A percentile compares a stretch with the other conserved stretches of the same genome.
These are phyloP conservation scores for Euphrasia arctica DNA, from an alignment of 305 asterid species.

Conservation along the genomic window DNA sequence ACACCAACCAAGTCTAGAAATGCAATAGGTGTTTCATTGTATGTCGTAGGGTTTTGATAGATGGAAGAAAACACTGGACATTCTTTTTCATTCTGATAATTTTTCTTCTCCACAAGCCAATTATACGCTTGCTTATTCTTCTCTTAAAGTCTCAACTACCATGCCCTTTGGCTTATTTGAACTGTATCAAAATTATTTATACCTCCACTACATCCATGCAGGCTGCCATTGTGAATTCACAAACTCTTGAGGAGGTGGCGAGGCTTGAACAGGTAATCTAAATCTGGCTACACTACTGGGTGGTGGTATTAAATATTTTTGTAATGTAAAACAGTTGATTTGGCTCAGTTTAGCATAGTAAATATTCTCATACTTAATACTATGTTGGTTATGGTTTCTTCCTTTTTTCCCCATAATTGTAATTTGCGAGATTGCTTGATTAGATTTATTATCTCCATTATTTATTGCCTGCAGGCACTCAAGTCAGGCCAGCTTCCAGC, in stretches of 20 bases:
- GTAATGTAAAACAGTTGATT: too few relatives aligned
- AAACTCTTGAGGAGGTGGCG: conserved; percentile 98
- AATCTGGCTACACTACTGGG: conserved; percentile 7
- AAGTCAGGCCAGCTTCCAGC: conserved; percentile 95
- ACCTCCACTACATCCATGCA: conserved; percentile 36
- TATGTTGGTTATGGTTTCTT: conserved; percentile 1
- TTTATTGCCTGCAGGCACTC: conserved; percentile 57
- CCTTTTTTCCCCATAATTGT: conserved; percentile 4
- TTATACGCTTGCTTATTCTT: conserved; percentile 9
- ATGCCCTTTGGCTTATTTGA: conserved; percentile 16
- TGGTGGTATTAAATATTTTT: not conserved
- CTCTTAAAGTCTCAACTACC: not conserved
- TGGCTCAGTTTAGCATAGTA: not conserved
- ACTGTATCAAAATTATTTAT: conserved; percentile 8
- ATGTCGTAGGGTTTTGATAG: conserved; percentile 7
- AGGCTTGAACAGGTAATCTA: conserved; percentile 91
- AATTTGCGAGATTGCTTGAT: conserved; percentile 3
- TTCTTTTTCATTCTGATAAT: conserved; percentile 12
- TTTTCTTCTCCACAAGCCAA: conserved; percentile 11
- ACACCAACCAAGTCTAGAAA: not conserved
- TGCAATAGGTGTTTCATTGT: not conserved
- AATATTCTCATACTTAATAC: not conserved
- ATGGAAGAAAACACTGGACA: conserved; percentile 13
- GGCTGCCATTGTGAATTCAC: conserved; percentile 98
- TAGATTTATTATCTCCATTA: not conserved